phyloP scores from a whole-genome alignment of 805 yeast genomes.

The Kuraishia piskuri region DNA sequence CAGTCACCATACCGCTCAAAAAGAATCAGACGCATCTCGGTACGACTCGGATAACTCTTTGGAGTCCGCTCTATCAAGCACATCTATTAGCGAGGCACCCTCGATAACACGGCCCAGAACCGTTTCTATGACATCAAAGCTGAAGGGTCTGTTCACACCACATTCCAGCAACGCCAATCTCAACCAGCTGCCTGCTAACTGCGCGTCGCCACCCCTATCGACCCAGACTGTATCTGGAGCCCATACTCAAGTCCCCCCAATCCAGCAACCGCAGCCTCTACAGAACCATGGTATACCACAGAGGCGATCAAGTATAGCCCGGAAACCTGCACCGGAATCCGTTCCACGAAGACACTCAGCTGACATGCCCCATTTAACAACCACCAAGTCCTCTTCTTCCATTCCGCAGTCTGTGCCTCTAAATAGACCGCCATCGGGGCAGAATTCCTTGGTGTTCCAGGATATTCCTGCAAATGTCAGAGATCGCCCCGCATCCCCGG shows the following conservation, averaged over 20 bases:
- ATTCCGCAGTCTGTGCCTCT: neutral
- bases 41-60: constrained; percentile 18
- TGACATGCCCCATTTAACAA: neutral
- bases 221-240: neutral
- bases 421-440: neutral
- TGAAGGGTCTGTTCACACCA: constrained; percentile 17
- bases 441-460: neutral
- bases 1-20: neutral
- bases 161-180: neutral
- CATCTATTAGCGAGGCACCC: constrained; percentile 12
- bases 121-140: constrained; percentile 20
- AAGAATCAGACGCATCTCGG: neutral
- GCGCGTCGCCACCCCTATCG: neutral
- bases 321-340: neutral
- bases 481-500: neutral
- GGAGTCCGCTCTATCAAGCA: constrained; percentile 13
- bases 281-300: neutral
- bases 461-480: neutral
- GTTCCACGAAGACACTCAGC: no score
- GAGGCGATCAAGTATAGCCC: neutral
- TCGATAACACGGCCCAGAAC: constrained; percentile 12
- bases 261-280: neutral
- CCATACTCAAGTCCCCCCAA: neutral
- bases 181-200: neutral
- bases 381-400: neutral